These are phyloP conservation scores for Straminergon stramineum DNA, from an alignment of 225 moss, liverwort and hornwort species.

Conservation along the genomic window DNA sequence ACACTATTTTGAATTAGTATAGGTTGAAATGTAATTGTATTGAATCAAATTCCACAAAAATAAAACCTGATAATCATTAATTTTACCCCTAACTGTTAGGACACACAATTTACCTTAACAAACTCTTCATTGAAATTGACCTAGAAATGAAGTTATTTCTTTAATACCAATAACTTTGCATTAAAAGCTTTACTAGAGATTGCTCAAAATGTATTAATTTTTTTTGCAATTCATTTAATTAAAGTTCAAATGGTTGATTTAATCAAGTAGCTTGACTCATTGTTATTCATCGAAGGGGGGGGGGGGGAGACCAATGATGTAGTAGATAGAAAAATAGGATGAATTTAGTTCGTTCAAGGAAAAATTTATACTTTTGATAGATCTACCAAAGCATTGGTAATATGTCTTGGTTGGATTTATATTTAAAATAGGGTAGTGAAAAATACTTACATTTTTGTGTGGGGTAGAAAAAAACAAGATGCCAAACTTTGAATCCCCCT, in stretches of 20 bases:
- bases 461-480: no score
- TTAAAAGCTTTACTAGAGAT: background rate
- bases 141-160: background rate
- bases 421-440: no score
- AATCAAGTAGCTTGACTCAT: background rate
- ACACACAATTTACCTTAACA: background rate
- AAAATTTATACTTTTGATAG: no score
- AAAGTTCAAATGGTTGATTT: background rate
- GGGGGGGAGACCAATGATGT: no score
- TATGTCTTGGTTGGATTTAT: no score
- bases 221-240: background rate
- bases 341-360: no score
- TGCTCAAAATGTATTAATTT: background rate
- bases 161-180: background rate
- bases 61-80: background rate
- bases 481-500: no score
- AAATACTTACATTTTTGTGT: no score
- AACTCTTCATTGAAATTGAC: background rate
- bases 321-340: no score
- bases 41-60: background rate
- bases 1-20: background rate
- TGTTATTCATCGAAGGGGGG: no score
- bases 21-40: background rate
- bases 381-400: no score
- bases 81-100: background rate